Percentiles rank a stretch among this genome's conserved stretches.
Evolutionary conservation across 345 rosid genomes (phyloP).

Genomic region (Euphorbia lathyris): DNA sequence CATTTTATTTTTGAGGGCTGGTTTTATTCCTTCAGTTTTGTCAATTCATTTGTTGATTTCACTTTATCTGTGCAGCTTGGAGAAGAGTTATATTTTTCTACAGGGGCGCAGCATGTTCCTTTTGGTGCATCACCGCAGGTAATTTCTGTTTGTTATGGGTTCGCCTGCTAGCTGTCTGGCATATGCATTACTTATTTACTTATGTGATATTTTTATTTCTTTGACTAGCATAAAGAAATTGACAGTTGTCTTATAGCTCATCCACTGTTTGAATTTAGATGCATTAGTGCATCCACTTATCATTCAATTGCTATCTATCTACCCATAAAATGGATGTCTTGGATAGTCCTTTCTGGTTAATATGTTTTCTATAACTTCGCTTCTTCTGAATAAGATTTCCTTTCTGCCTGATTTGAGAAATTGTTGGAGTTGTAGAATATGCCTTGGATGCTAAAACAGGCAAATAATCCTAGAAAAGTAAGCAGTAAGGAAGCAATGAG

Average conservation of each 20-base stretch:
- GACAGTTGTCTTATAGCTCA: neutral
- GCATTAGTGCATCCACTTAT: neutral
- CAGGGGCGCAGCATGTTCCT: slow-evolving; percentile 87
- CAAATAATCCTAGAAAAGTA: neutral
- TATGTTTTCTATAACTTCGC: neutral
- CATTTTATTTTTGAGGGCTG: neutral
- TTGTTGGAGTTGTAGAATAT: neutral
- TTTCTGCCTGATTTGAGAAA: neutral
- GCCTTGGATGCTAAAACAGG: neutral
- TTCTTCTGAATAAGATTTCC: neutral
- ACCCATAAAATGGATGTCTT: neutral
- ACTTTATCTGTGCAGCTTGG: slow-evolving; percentile 58
- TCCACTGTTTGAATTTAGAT: neutral
- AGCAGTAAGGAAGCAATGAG: no score
- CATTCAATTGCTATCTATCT: neutral
- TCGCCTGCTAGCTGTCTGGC: neutral
- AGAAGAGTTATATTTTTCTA: slow-evolving; percentile 67
- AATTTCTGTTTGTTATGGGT: slow-evolving; percentile 20
- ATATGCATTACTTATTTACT: neutral
- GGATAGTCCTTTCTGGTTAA: neutral
- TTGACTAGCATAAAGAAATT: neutral
- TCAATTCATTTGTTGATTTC: slow-evolving; percentile 1
- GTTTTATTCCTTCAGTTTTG: neutral
- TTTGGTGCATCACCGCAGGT: slow-evolving; percentile 99
- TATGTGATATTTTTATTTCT: neutral